Evolutionary conservation across 495 filamentous ascomycete genomes (phyloP), one percentile per base, ranked within the genome.

Genomic region (Durotheca rogersii): DNA sequence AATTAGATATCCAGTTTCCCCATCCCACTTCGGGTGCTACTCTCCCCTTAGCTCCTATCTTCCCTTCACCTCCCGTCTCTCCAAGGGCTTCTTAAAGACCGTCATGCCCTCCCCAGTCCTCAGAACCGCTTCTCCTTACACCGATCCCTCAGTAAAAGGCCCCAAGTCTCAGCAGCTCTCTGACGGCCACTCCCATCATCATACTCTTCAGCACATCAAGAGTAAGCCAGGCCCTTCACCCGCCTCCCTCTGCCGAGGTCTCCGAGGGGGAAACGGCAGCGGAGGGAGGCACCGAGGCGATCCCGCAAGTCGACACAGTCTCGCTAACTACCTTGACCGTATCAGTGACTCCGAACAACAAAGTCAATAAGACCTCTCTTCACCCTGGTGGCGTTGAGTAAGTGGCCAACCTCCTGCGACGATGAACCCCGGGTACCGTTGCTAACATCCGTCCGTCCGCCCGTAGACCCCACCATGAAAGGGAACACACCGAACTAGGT

Each of bases 331-430:
- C n/a, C n/a, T n/a, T n/a, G 9, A 6, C 36, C 14, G 17, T 29
- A 9, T 79, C 84, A 89, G 85, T 90, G 78, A 73, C 86, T 68
- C 36, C 60, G 47, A 80, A 78, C 60, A 83, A 79, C 61, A 66
- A 66, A 57, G 90, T 94, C 56, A 94, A 95, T 78, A 89, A 89
- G 73, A 95, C 89, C 63, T 81, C 80, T 53, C 81, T 94, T 65
- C 76, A 96, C 80, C 92, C 92, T 50, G 76, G 85, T 68, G 92
- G 92, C 84, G 88, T 97, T 41, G 79, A 87, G 90, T 95, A 78
- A 76, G 88, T 81, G 49, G 32, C 41, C 62, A 50, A 51, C 33
- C 33, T 47, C 56, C 35, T 39, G 37, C 36, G 16, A 51, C 50
- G 39, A 60, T 47, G 15, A 15, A 47, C 33, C n/a, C n/a, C 33